Evolutionary conservation across 108 stramenopile genomes (phyloP).

Genomic region (Parietichytrium sp.): DNA sequence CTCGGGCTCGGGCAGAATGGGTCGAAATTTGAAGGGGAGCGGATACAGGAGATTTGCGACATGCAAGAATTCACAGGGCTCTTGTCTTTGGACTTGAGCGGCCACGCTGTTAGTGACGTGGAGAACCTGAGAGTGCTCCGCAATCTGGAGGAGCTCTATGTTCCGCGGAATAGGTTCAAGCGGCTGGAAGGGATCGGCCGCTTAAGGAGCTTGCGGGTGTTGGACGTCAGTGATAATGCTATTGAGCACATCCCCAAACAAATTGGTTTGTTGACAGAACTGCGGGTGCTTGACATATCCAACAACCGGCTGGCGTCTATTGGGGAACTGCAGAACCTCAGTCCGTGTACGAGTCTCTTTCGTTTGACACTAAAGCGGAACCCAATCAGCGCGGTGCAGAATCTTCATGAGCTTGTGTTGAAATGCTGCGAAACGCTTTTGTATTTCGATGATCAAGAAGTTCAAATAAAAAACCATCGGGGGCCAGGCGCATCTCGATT

Average conservation of each 20-base stretch:
- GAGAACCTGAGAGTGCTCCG: background rate
- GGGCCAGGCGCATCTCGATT: background rate
- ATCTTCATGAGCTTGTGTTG: background rate
- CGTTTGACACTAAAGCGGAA: background rate
- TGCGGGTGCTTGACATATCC: conserved; percentile 17
- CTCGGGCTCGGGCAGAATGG: too few relatives aligned
- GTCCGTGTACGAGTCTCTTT: background rate
- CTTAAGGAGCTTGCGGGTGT: background rate
- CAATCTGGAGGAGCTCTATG: background rate
- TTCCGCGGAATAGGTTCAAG: background rate
- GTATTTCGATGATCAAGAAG: background rate
- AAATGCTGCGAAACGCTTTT: background rate
- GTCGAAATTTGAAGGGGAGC: too few relatives aligned
- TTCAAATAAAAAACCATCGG: too few relatives aligned
- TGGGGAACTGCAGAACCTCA: background rate
- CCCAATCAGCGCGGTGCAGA: background rate
- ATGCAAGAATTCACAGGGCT: too few relatives aligned
- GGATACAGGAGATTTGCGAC: too few relatives aligned
- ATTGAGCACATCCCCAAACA: conserved; percentile 20
- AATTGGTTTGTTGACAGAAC: background rate
- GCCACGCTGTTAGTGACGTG: background rate
- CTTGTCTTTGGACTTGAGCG: background rate
- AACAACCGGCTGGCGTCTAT: background rate
- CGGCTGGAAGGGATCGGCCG: conserved; percentile 12
- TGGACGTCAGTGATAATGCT: background rate